phyloP scores from a whole-genome alignment of 208 protist genomes.

The Leishmania arabica region DNA sequence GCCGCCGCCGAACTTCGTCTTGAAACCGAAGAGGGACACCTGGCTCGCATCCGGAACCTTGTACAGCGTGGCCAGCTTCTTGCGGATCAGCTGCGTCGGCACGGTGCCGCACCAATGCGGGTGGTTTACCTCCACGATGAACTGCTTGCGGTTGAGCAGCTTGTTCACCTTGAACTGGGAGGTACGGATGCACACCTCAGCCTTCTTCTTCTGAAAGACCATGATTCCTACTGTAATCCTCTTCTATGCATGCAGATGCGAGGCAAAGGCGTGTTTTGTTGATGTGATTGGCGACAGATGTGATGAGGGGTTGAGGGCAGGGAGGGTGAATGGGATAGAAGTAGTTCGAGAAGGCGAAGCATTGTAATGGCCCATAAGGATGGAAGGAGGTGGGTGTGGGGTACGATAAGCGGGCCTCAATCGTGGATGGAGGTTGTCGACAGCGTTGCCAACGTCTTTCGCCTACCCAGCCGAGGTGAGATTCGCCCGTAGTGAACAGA shows the following conservation, averaged over 20 bases:
- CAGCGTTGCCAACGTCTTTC: neutral
- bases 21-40: slow-evolving; percentile 98
- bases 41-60: slow-evolving; percentile 96
- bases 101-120: slow-evolving; percentile 92
- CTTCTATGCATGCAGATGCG: neutral
- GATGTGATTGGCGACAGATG: neutral
- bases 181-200: slow-evolving; percentile 92
- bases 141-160: slow-evolving; percentile 99
- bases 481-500: neutral
- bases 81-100: slow-evolving; percentile 93
- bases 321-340: neutral
- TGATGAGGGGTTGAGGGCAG: neutral
- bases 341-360: neutral
- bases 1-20: slow-evolving; percentile 99
- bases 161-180: slow-evolving; percentile 99
- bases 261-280: neutral
- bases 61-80: slow-evolving; percentile 97
- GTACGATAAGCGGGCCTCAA: neutral
- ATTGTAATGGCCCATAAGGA: neutral
- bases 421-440: neutral
- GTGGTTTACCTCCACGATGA: slow-evolving; percentile 95
- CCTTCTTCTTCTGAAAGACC: slow-evolving; percentile 94
- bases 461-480: neutral
- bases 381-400: neutral
- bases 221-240: slow-evolving; percentile 65